Base-by-base conservation (phyloP, 2,329 filamentous ascomycete genomes). In the Fusarium beomiforme region DNA sequence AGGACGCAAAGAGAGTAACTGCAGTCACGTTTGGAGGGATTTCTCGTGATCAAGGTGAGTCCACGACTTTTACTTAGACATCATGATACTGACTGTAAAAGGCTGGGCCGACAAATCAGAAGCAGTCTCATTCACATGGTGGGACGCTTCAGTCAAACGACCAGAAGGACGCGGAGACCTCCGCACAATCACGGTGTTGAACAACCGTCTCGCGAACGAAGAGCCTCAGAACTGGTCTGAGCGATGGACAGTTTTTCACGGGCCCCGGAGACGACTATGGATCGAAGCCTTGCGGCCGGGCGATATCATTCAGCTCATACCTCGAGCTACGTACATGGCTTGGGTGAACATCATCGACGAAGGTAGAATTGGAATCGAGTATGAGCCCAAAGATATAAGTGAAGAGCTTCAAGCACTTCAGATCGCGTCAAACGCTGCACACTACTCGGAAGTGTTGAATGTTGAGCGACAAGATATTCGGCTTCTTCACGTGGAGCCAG, bases 281-380 rank as follows among this genome's bases (percentile, higher is more conserved):
- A 62, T 73, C 2, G 46, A 71, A 14, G 70, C 57, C 0, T 13
- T 73, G 7, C 49, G 54, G 2, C 55, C 71, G 7, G 71, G 70
- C 0, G 70, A 73, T 19, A 17, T 69, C 0, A 64, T 73, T 4
- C 71, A 73, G 7, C 58, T 73, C 2, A 59, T 73, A 4, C 71
- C 71, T 2, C 60, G 66, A 21, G 71, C 70, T 5, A 69, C 59
- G 19, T 73, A 73, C 4, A 54, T 56, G 11, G 71, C 64, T 13
- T 73, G 67, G 71, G 69, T 73, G 3, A 73, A 73, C 1, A 73
- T 71, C 4, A 47, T 73, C 8, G 47, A 71, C 1, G 51, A 71
- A 17, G 62, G 58, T 0, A 51, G 58, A 1, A 66, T 73, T 13
- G 66, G 59, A 4, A 73, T 73, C 11, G 68, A 73, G 1, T 73